Evolutionary conservation across 2,329 filamentous ascomycete species (phyloP), one percentile per base, ranked within the genome.

Genomic region (Hymenoscyphus repandus): DNA sequence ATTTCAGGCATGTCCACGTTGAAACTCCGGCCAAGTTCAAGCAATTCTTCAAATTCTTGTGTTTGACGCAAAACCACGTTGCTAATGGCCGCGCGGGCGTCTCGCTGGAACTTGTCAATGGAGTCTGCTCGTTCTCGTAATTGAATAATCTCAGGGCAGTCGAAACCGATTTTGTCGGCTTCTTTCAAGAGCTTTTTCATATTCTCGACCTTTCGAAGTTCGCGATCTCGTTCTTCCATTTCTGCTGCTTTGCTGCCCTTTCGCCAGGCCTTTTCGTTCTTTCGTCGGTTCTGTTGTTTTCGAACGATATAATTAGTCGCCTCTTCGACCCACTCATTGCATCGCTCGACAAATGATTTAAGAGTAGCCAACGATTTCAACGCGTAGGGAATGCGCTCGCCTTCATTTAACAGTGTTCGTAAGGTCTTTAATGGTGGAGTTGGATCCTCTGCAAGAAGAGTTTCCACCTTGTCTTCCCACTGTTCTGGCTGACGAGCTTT

Each of bases 291-390:
- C 70, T 96, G 92, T 72, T 96, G 92, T 73, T 99, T 99, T 61
- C 93, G 88, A 52, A 93, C 91, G 64, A 91, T 96, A 74, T 95
- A 99, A 66, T 88, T 91, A 64, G 89, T 93, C 58, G 93, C 93
- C 72, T 97, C 92, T 64, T 97, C 93, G 56, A 96, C 90, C 88
- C 95, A 96, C 66, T 95, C 90, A 69, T 96, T 95, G 74, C 93
- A 97, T 64, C 89, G 86, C 62, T 96, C 90, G 68, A 99, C 93
- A 72, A 95, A 99, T 59, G 85, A 81, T 70, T 84, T 87, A 61
- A 99, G 78, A 61, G 88, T 81, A 62, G 86, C 79, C 56, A 99
- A 78, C 56, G 90, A 91, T 58, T 85, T 83, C 55, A 99, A 79
- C 51, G 90, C 86, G 75, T 88, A 95, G 52, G 92, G 90, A 64